Evolutionary conservation across 1,139 yeast species (phyloP), one percentile per base, ranked within the genome.

Genomic region (Sugiyamaella neomexicana): DNA sequence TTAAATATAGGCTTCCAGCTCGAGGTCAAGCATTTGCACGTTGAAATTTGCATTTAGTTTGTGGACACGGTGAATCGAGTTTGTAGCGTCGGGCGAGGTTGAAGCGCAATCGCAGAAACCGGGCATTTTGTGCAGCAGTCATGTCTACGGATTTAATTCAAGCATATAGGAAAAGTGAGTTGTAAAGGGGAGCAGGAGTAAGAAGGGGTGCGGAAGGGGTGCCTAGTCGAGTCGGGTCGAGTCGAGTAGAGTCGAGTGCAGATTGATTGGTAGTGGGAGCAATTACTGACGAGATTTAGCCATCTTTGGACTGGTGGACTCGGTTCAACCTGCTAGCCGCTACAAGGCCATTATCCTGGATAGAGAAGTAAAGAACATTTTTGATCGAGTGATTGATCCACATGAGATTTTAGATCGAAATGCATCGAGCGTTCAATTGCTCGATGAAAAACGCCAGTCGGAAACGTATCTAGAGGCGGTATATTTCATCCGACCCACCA

Each of bases 401-500:
- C 66, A 65, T 51, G 80, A 76, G 45, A 64, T 77, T 9, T 67
- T 76, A 31, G 71, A 73, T 55, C 67, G 73, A 32, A 67, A 68
- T 52, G 68, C 72, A 6, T 68, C 75, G n/a, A 70, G 69, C 41
- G 76, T 82, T 42, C 85, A 81, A 62, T 69, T 74, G 52, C 74
- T 85, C 17, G 89, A 83, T 61, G 68, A 78, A 13, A 70, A 71
- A 50, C 73, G 86, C 52, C 76, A 72, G 52, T 73, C 78, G 9
- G 83, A 78, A 66, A 70, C 70, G 10, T 75, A 75, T 37, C 76
- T 80, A 48, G 87, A 80, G 60, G 89, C 84, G 2, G 68, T 85
- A 1, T 85, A 85, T 64, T 68, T 85, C 23, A 63, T 84, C 17
- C 80, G 80, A 49, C 86, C 89, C 1, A 68, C 79, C 1, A 65